phyloP scores from a whole-genome alignment of 2,329 filamentous ascomycete species.

The Sclerotinia borealis region DNA sequence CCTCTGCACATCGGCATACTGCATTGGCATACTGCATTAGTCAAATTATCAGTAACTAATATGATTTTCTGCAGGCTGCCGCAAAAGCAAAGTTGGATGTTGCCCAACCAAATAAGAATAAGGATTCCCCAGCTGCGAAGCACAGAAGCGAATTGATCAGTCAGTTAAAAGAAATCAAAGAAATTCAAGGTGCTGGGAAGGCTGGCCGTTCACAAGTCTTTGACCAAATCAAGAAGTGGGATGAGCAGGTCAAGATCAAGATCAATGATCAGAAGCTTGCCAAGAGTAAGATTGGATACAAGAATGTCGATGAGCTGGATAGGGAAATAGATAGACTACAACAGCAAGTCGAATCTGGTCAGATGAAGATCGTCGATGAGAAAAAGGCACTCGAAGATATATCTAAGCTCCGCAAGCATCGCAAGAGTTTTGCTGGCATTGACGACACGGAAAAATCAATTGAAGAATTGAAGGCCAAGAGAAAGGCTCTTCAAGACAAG shows the following conservation, averaged over 20 bases:
- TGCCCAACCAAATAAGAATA: constrained; percentile 69
- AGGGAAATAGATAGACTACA: constrained; percentile 74
- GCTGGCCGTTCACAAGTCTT: constrained; percentile 68
- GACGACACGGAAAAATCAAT: constrained; percentile 85
- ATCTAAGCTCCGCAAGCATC: constrained; percentile 74
- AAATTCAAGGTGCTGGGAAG: constrained; percentile 85
- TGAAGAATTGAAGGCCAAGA: constrained; percentile 77
- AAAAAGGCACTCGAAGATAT: constrained; percentile 87
- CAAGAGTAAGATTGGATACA: constrained; percentile 75
- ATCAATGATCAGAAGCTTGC: constrained; percentile 83
- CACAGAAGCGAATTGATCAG: constrained; percentile 78
- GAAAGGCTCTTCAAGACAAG: constrained; percentile 80
- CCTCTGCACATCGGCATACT: not conserved
- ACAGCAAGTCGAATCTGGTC: constrained; percentile 78
- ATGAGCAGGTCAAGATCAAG: constrained; percentile 80
- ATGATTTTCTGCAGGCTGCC: constrained; percentile 56
- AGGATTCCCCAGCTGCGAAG: constrained; percentile 74
- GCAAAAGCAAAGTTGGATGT: constrained; percentile 84
- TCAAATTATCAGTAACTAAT: constrained; percentile 15
- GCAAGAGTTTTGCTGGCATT: constrained; percentile 84
- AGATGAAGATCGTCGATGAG: constrained; percentile 95
- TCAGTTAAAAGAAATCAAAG: constrained; percentile 76
- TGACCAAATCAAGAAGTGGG: constrained; percentile 88
- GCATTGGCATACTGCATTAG: constrained; percentile 13
- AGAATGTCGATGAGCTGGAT: constrained; percentile 83